Percentiles rank a stretch among this genome's conserved stretches.
Conservation (phyloP, 1,284 basidiomycete genomes). For the Xerocomus minutiporus region DNA sequence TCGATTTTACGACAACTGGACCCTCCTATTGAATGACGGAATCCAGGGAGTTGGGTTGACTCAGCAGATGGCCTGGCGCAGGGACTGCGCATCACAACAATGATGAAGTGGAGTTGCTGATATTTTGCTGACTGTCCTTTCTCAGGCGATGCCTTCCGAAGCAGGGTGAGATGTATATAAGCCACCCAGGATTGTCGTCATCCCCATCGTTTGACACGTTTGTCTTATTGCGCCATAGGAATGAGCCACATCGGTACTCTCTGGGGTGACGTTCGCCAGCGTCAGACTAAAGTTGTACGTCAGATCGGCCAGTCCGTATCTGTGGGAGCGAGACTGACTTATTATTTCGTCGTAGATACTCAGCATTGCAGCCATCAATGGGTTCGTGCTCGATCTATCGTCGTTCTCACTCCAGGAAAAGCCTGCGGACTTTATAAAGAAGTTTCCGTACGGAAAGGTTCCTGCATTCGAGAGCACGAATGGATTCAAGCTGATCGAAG, state of each 20-base stretch:
- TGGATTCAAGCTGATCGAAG: slow-evolving; percentile 50
- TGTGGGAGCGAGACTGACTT: background rate
- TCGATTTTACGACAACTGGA: background rate
- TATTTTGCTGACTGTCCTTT: background rate
- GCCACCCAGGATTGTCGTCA: background rate
- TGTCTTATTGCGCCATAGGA: background rate
- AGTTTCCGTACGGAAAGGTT: slow-evolving; percentile 47
- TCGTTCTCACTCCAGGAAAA: slow-evolving; percentile 31
- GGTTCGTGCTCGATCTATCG: slow-evolving; percentile 12
- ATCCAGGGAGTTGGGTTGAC: background rate
- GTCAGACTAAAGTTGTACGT: slow-evolving; percentile 28
- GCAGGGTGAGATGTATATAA: background rate
- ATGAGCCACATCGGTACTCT: slow-evolving; percentile 24
- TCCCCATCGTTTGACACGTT: background rate
- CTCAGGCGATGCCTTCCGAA: no score
- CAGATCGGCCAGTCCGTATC: no score
- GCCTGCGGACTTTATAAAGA: slow-evolving; percentile 38
- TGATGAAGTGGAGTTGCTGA: background rate
- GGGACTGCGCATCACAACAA: background rate
- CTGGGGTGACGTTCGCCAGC: slow-evolving; percentile 22
- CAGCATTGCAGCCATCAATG: slow-evolving; percentile 20
- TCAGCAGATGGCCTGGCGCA: background rate
- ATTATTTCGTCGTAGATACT: slow-evolving; percentile 15
- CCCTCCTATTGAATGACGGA: no score
- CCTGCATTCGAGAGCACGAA: slow-evolving; percentile 52